Evolutionary conservation across 495 filamentous ascomycete genomes (phyloP).

Genomic region (Aspergillus avenaceus): DNA sequence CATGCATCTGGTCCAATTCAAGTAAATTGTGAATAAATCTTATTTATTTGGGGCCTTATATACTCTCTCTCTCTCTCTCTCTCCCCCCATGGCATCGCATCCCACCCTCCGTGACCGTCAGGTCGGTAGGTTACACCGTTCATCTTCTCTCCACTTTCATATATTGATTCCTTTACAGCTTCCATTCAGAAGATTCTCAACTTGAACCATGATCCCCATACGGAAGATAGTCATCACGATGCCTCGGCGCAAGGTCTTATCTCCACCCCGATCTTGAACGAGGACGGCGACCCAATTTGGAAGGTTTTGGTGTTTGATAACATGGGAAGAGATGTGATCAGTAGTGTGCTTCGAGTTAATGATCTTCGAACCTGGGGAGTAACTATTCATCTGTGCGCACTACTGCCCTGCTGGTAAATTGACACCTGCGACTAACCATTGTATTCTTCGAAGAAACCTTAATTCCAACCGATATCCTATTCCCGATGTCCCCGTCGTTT

Average conservation of each 20-base stretch:
- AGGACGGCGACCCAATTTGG: slow-evolving; percentile 81
- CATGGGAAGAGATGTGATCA: slow-evolving; percentile 74
- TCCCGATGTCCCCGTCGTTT: slow-evolving; percentile 94
- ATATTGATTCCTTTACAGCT: slow-evolving; percentile 46
- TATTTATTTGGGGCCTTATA: not conserved
- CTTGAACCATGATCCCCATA: slow-evolving; percentile 69
- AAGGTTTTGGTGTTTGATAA: slow-evolving; percentile 69
- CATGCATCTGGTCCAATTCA: slow-evolving; percentile 17
- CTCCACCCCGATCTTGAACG: slow-evolving; percentile 76
- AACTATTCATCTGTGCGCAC: slow-evolving; percentile 84
- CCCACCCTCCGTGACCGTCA: slow-evolving; percentile 88
- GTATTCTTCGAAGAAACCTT: slow-evolving; percentile 57
- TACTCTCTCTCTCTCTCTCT: too few species aligned
- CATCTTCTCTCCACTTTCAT: slow-evolving; percentile 43
- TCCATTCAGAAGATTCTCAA: slow-evolving; percentile 96
- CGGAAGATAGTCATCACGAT: slow-evolving; percentile 53
- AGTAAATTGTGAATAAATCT: slow-evolving; percentile 15
- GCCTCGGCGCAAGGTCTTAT: slow-evolving; percentile 55
- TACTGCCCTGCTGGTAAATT: not conserved
- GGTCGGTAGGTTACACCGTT: slow-evolving; percentile 78
- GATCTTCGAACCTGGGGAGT: slow-evolving; percentile 90
- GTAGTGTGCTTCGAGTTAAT: slow-evolving; percentile 88
- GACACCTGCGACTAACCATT: slow-evolving; percentile 11
- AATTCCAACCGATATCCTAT: slow-evolving; percentile 81
- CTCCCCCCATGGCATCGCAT: slow-evolving; percentile 70